Percentiles rank a stretch among this genome's conserved stretches.
Conservation (phyloP, 441 rosid species). For the Erodium trifolium region DNA sequence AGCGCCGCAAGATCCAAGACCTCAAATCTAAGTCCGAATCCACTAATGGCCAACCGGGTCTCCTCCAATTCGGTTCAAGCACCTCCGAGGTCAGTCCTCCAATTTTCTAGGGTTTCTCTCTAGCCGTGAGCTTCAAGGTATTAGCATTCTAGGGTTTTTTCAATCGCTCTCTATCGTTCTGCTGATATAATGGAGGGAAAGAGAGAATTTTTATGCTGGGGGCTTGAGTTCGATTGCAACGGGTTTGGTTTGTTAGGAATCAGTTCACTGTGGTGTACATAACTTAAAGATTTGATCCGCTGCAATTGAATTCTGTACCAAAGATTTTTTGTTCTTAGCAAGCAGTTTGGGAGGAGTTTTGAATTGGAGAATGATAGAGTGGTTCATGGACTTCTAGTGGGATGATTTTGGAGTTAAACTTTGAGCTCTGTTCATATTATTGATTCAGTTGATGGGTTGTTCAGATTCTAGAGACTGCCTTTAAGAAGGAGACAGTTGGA, state of each 20-base stretch:
- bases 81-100: conserved; percentile 64
- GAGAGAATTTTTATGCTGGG: too few species aligned
- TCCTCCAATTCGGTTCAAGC: conserved; percentile 90
- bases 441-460: neutral
- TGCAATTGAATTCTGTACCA: too few species aligned
- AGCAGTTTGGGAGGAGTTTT: neutral
- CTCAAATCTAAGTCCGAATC: conserved; percentile 76
- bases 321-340: too few species aligned
- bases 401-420: neutral
- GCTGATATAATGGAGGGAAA: neutral
- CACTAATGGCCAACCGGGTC: conserved; percentile 69
- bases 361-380: neutral
- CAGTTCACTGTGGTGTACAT: neutral
- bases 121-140: too few species aligned
- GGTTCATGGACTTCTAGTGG: neutral
- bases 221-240: too few species aligned
- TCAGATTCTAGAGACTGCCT: neutral
- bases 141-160: too few species aligned
- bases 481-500: neutral
- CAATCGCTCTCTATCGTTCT: neutral
- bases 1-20: conserved; percentile 89
- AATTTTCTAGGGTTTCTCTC: neutral
- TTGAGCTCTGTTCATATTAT: neutral
- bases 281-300: too few species aligned
- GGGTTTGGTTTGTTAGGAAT: too few species aligned